Evolutionary conservation across 208 protist genomes (phyloP), one percentile per base, ranked within the genome.

Genomic region (Angomonas desouzai): DNA sequence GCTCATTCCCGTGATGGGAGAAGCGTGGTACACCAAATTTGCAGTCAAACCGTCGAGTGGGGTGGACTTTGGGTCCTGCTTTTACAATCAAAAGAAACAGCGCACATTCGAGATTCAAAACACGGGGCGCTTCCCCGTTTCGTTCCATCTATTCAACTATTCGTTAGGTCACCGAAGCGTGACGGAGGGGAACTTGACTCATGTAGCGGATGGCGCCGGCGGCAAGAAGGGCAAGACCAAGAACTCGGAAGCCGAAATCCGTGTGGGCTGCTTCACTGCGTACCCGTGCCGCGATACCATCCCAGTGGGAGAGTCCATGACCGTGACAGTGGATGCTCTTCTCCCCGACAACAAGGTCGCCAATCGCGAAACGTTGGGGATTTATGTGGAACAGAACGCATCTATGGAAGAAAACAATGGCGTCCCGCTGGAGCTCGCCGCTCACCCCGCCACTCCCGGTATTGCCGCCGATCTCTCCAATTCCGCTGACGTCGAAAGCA

Each of bases 21-120:
- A 94, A 69, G 85, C 87, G 32, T 90, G 91, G 81, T 96, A 95
- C 77, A 97, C 81, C 18, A 77, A 79, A 48, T 98, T 85, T 70
- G 45, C 72, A n/a, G 71, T 98, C 10, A 84, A 91, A 59, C 97
- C 97, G 29, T 71, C 77, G n/a, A 81, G 68, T 48, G 56, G 56
- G n/a, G 86, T 99, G 65, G 94, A 96, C 79, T 99, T 99, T 76
- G 97, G 97, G 28, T 93, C 94, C 64, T 93, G 97, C 67, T 70
- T 96, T 59, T 83, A 76, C 53, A 76, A 91, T 45, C 85, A 96
- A 53, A 78, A 79, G 40, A 91, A 91, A 63, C 64, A 89, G 65
- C 53, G 79, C 34, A 80, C 72, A 18, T 89, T 98, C 56, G 93
- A 98, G 55, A 70, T 98, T 27, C 72, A 73, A 23, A 98, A 98